Percentiles rank a stretch among this genome's conserved stretches.
Evolutionary conservation across 2,329 filamentous ascomycete species (phyloP).

Genomic region (Claviceps capensis): DNA sequence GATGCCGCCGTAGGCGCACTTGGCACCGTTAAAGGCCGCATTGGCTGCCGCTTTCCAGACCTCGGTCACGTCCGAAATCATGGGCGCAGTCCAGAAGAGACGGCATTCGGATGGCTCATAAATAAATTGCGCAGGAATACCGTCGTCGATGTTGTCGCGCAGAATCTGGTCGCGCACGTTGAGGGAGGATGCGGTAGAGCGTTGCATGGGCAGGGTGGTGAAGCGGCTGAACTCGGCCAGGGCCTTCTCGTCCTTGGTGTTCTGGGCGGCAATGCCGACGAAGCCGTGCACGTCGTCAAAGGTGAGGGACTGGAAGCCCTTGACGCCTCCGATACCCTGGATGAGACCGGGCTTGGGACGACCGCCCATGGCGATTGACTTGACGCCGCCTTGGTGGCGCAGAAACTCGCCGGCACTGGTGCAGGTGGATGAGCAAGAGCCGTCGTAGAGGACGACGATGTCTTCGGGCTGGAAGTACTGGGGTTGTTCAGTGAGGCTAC

Average conservation of each 20-base stretch:
- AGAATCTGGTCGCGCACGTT: constrained; percentile 28
- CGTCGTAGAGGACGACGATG: constrained; percentile 45
- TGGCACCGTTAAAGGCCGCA: constrained; percentile 26
- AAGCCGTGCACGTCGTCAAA: constrained; percentile 17
- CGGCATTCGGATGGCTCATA: constrained; percentile 35
- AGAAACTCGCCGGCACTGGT: constrained; percentile 42
- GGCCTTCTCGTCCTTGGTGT: constrained; percentile 15
- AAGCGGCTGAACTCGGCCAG: constrained; percentile 18
- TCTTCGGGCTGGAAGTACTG: constrained; percentile 43
- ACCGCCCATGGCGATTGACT: constrained; percentile 37
- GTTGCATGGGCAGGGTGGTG: constrained; percentile 17
- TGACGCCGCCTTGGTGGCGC: constrained; percentile 36
- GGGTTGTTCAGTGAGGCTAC: constrained; percentile 19
- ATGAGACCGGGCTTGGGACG: constrained; percentile 31
- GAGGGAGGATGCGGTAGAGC: constrained; percentile 19
- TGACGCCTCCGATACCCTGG: constrained; percentile 40
- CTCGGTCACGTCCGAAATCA: constrained; percentile 30
- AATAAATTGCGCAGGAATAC: constrained; percentile 33
- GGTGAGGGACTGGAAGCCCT: constrained; percentile 30
- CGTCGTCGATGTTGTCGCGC: constrained; percentile 21
- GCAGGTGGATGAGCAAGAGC: constrained; percentile 45
- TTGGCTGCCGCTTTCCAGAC: constrained; percentile 32
- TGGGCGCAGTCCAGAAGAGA: constrained; percentile 36
- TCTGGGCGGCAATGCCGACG: constrained; percentile 9
- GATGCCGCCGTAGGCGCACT: constrained; percentile 25